Percentiles rank a stretch among this genome's conserved stretches.
These are phyloP conservation scores for Teunomyces panamensis DNA, from an alignment of 805 yeast species.

Conservation along the genomic window DNA sequence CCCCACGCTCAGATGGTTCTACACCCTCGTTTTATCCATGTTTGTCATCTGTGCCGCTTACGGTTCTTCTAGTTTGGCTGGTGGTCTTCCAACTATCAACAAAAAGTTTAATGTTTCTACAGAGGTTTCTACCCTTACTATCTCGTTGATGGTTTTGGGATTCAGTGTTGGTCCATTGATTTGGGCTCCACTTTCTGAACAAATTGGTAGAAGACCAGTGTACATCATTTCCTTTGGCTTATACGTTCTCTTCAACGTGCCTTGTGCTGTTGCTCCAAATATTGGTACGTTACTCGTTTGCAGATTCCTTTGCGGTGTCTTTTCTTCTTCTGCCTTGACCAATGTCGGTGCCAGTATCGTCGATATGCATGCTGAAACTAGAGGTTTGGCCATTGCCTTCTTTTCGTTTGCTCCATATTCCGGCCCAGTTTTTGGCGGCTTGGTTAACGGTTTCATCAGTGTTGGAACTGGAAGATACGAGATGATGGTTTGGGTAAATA, in stretches of 20 bases:
- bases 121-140: constrained; percentile 77
- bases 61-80: constrained; percentile 89
- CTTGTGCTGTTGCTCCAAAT: constrained; percentile 81
- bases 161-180: constrained; percentile 82
- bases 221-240: constrained; percentile 73
- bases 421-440: constrained; percentile 88
- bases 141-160: constrained; percentile 87
- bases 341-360: constrained; percentile 90
- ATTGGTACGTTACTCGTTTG: constrained; percentile 78
- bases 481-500: constrained; percentile 82
- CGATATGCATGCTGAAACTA: constrained; percentile 76
- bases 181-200: constrained; percentile 88
- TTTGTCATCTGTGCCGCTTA: constrained; percentile 88
- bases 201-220: constrained; percentile 81
- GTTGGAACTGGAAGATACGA: constrained; percentile 68
- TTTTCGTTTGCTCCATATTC: constrained; percentile 91
- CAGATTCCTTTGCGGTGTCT: constrained; percentile 85
- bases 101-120: constrained; percentile 65
- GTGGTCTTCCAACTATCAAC: constrained; percentile 69
- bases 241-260: constrained; percentile 78
- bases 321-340: constrained; percentile 77
- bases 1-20: constrained; percentile 50
- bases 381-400: constrained; percentile 88
- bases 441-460: constrained; percentile 82
- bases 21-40: constrained; percentile 64